Base-by-base conservation (phyloP, 2,329 filamentous ascomycete species). In the Clonostachys sp. region DNA sequence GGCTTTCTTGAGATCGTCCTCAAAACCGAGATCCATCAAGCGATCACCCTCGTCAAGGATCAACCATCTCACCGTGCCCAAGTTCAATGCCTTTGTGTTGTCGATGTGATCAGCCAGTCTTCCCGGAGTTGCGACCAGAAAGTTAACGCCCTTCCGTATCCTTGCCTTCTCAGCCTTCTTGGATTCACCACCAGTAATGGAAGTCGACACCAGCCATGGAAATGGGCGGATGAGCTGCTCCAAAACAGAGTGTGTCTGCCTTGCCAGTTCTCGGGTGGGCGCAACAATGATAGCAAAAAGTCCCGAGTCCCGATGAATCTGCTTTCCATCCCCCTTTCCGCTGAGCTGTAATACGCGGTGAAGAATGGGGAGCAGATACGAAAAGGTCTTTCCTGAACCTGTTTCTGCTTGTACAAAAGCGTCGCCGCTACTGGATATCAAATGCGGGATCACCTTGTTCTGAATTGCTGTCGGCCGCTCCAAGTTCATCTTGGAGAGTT, bases 11-110 rank as follows among this genome's bases (percentile, higher is more conserved):
- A 99, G 81, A 59, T 97, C 92, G 46, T 96, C 85, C 66, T 97
- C 94, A 56, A 99, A 99, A 0, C 94, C 94, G 59, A 97, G 78
- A 61, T 99, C 94, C 92, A 99, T 96, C 62, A 99, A 73, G n/a
- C 94, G 81, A 74, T 99, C 94, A 33, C 94, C 94, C 67, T 99
- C 94, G 58, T 99, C 94, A 6, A 99, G 77, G 3, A 99, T 85
- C 20, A 99, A 72, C 94, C 94, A 99, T 50, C 92, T 79, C 5
- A 96, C 92, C 18, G 86, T 91, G 58, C 87, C 88, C 39, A 97
- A 83, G 53, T 94, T 89, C 45, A 99, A 73, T 0, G 86, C 90
- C 65, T 96, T 84, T 1, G 94, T 99, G 61, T 96, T 90, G 56
- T 95, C 86, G 43, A 99, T 71, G 66, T 99, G 94, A 71, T 99